Base-by-base conservation (phyloP, 2,329 filamentous ascomycete genomes). In the Albifimbria verrucaria region DNA sequence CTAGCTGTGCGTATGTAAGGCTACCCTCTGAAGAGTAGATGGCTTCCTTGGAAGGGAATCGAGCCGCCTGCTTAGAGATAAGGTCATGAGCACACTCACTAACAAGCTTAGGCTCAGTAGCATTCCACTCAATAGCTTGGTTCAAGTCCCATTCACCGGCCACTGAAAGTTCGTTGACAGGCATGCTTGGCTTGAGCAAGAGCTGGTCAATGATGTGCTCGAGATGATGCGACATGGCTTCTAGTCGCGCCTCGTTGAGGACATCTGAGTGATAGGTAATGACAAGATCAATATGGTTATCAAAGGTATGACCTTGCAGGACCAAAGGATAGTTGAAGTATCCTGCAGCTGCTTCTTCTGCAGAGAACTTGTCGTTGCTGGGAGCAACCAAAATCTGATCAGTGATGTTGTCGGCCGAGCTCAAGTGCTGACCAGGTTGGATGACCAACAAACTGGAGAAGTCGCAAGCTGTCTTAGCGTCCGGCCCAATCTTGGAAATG, bases 391-490 rank as follows among this genome's bases (percentile, higher is more conserved):
- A n/a, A n/a, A 49, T 21, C 1, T 47, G 52, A 1, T 59, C 46
- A 3, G 17, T 20, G 1, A 60, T 49, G 2, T 54, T 43, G 17
- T 60, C 54, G 2, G 52, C 21, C 3, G 50, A 45, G 11, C 5
- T 12, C 32, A 39, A 39, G 32, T 39, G 18, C 11, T 39, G 15
- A 12, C 15, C 26, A 1, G 50, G 55, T 15, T 67, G 66, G 4
- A 71, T 61, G 7, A 69, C 64, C 6, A 71, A 52, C n/a, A 69
- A 25, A 4, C 57, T 68, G 21, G 57, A 60, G 45, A 70, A 68
- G 17, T 39, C 18, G 11, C 32, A 39, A 12, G 32, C 32, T 12
- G 58, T 49, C 23, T 62, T 61, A 7, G 56, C 47, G 2, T 49
- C 32, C 2, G 28, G 20, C 1, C 58, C 28, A 2, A 56, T 58